Percentiles rank a stretch among this genome's conserved stretches.
phyloP scores from a whole-genome alignment of 495 filamentous ascomycete species.

The Aspergillus cristatus region DNA sequence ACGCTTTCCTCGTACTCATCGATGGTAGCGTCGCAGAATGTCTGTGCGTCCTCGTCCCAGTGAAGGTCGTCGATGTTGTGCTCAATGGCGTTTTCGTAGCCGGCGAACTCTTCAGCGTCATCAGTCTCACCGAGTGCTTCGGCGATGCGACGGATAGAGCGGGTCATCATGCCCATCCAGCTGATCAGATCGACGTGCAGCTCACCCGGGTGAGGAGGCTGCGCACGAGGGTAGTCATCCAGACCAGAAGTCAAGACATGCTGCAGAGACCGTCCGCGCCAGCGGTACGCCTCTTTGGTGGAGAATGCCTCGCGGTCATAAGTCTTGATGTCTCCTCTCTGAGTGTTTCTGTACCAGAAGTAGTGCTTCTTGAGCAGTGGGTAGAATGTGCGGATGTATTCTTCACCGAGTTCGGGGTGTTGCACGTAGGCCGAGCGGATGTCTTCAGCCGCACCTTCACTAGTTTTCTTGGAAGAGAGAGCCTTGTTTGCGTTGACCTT shows the following conservation, averaged over 20 bases:
- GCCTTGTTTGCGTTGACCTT: constrained; percentile 47
- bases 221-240: constrained; percentile 90
- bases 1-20: constrained; percentile 88
- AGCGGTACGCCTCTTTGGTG: constrained; percentile 83
- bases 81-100: constrained; percentile 66
- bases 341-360: constrained; percentile 88
- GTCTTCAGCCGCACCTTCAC: constrained; percentile 18
- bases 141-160: constrained; percentile 69
- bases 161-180: constrained; percentile 94
- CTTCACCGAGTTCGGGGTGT: constrained; percentile 55
- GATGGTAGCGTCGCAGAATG: constrained; percentile 91
- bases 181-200: constrained; percentile 90
- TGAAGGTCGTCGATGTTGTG: constrained; percentile 91
- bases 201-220: constrained; percentile 96
- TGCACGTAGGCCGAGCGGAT: constrained; percentile 52
- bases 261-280: constrained; percentile 79
- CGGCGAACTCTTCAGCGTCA: constrained; percentile 62
- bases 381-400: constrained; percentile 75
- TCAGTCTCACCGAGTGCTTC: constrained; percentile 59
- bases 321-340: constrained; percentile 78
- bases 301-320: constrained; percentile 87
- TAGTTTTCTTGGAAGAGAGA: constrained; percentile 12
- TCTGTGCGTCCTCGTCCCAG: constrained; percentile 70
- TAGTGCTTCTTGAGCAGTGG: constrained; percentile 89
- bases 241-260: constrained; percentile 90